Percentiles rank a stretch among this genome's conserved stretches.
phyloP scores from a whole-genome alignment of 371 early-diverging fungal species.

The Mycotypha africana region DNA sequence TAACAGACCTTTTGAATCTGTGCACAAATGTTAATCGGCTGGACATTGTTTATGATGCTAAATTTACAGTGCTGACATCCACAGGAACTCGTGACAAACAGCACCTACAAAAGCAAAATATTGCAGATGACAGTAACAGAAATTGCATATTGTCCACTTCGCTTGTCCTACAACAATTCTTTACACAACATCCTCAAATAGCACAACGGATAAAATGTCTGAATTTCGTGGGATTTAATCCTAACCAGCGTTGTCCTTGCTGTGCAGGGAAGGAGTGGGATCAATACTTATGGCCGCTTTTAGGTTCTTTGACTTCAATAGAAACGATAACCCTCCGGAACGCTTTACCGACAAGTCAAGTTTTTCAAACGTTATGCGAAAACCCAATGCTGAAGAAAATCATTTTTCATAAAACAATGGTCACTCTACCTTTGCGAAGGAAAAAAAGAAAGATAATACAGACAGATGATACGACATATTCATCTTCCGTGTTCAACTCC shows the following conservation, averaged over 20 bases:
- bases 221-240: slow-evolving; percentile 13
- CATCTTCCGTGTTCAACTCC: background rate
- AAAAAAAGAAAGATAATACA: no score
- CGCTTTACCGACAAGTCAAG: slow-evolving; percentile 15
- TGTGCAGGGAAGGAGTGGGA: slow-evolving; percentile 26
- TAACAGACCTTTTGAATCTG: slow-evolving; percentile 2
- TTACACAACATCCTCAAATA: background rate
- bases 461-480: no score
- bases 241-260: slow-evolving; percentile 22
- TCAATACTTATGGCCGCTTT: slow-evolving; percentile 6
- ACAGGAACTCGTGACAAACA: background rate
- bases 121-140: background rate
- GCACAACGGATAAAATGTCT: slow-evolving; percentile 6
- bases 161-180: no score
- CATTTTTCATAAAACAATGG: slow-evolving; percentile 3
- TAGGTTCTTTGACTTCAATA: slow-evolving; percentile 1
- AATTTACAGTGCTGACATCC: slow-evolving; percentile 2
- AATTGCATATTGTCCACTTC: no score
- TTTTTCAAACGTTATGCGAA: slow-evolving; percentile 2
- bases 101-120: background rate
- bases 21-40: slow-evolving; percentile 14
- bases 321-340: slow-evolving; percentile 10
- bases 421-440: slow-evolving; percentile 1
- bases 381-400: background rate
- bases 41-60: slow-evolving; percentile 19